Evolutionary conservation across 2,329 filamentous ascomycete genomes (phyloP), one percentile per base, ranked within the genome.

Genomic region (Colletotrichum sp.): DNA sequence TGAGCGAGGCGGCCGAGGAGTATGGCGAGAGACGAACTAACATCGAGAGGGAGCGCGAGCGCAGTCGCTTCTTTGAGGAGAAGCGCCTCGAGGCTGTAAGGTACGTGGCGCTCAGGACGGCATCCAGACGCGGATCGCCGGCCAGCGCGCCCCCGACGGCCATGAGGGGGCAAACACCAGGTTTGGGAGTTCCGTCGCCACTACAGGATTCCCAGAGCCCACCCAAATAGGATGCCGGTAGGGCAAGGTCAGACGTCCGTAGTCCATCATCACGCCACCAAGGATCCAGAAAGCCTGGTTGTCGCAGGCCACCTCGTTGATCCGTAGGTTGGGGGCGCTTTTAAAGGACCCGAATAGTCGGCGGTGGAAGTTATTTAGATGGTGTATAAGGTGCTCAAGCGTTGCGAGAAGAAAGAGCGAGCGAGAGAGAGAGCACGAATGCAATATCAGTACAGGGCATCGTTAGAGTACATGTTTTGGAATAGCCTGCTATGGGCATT

Each of bases 21-120:
- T 81, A 86, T 21, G 80, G 84, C 8, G 82, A 85, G 72, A 87
- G 90, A 26, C 79, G 75, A n/a, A 80, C 83, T 62, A 83, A 72
- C 6, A 81, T 90, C 49, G 85, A 86, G 16, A 79, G 81, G 34
- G 90, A 92, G 81, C 83, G 89, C 34, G 85, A 88, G 75, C 86
- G 88, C 65, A 91, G 89, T 70, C 84, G 84, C 8, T 75, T 81
- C 2, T 92, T 92, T 78, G 90, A 92, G 80, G 76, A 80, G 69
- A 87, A 81, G 77, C 86, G 90, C 57, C 83, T 83, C 55, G 87
- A 89, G 76, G 89, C 89, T 4, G 81, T 87, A 24, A 83, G 83
- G 24, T 84, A 84, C 55, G 76, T 90, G 30, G 80, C 75, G 32
- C 49, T 68, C 18, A 72, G 68, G 30, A 76, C 52, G 4, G 68